Conservation (phyloP, 768 basidiomycete genomes). For the Boletus speciosus region DNA sequence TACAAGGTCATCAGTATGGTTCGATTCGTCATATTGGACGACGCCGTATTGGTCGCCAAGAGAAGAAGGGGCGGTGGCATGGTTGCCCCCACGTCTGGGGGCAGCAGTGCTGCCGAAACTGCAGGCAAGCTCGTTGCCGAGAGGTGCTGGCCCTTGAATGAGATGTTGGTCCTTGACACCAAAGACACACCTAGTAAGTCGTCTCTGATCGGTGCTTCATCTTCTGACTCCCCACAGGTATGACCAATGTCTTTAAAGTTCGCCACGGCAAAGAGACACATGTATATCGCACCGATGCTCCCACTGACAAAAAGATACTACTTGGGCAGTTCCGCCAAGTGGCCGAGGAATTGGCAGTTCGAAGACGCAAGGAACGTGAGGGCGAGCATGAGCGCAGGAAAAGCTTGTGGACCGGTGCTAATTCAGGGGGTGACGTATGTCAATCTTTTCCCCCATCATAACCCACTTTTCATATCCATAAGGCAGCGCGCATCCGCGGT, state of each 20-base stretch:
- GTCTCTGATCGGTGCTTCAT: background rate
- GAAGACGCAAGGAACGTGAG: constrained; percentile 90
- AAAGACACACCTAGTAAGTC: constrained; percentile 86
- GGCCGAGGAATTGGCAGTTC: constrained; percentile 85
- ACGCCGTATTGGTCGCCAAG: constrained; percentile 84
- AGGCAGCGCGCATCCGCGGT: constrained; percentile 33
- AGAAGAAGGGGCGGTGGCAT: constrained; percentile 51
- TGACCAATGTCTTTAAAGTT: constrained; percentile 98
- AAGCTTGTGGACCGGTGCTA: constrained; percentile 56
- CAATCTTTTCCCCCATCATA: background rate
- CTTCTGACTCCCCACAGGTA: constrained; percentile 37
- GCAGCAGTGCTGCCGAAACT: constrained; percentile 55
- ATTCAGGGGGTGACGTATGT: constrained; percentile 43
- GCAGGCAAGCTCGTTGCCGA: constrained; percentile 85
- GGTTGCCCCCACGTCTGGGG: constrained; percentile 51
- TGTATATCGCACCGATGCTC: constrained; percentile 83
- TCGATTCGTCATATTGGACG: constrained; percentile 87
- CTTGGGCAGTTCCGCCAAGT: constrained; percentile 86
- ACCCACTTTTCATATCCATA: background rate
- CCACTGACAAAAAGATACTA: constrained; percentile 82
- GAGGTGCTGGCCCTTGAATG: constrained; percentile 87
- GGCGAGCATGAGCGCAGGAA: constrained; percentile 89
- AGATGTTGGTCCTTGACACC: constrained; percentile 93
- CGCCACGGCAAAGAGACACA: constrained; percentile 90
- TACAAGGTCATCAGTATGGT: constrained; percentile 89